Evolutionary conservation across 495 filamentous ascomycete genomes (phyloP), one percentile per base, ranked within the genome.

Genomic region (Neurospora sp.): DNA sequence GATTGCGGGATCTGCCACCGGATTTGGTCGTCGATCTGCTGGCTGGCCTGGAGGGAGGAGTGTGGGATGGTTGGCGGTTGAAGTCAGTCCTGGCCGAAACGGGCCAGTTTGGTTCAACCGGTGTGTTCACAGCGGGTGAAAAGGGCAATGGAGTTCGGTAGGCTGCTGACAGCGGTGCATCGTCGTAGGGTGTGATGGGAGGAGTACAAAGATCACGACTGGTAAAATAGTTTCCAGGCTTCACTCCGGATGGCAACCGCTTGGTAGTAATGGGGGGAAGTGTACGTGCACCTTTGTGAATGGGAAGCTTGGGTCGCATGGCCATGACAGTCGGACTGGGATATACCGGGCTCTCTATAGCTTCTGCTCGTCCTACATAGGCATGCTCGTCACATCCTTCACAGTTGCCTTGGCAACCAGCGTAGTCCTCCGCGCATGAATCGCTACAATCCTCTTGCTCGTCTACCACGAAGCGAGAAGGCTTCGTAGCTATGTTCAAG

Each of bases 31-130:
- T 38, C 61, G 61, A 39, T 69, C 71, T 48, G 20, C 72, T 74
- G 18, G 39, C n/a, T 20, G 74, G 70, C 61, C 72, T 72, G 16
- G 70, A 61, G 10, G 72, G 69, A 37, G 35, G 40, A 38, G 68
- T 71, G 16, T 71, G 73, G n/a, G 71, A 41, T 18, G 71, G 53
- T 31, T 69, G 68, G 35, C 71, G 41, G 16, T 59, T 42, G 22
- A 68, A 71, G 31, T 76, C 73, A n/a, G 72, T 72, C 69, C 70
- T 75, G 18, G 42, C 72, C 4, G 75, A 74, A 7, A 69, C 39
- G 14, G 76, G 76, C 76, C 76, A 78, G 20, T 71, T 69, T 14
- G 75, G 69, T 16, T 78, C 76, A n/a, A 76, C 76, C 22, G 75
- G 72, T 18, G 75, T 76, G 20, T 75, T 38, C 53, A 75, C 41